Evolutionary conservation across 2,329 filamentous ascomycete species (phyloP).

Genomic region (Fusarium subglutinans): DNA sequence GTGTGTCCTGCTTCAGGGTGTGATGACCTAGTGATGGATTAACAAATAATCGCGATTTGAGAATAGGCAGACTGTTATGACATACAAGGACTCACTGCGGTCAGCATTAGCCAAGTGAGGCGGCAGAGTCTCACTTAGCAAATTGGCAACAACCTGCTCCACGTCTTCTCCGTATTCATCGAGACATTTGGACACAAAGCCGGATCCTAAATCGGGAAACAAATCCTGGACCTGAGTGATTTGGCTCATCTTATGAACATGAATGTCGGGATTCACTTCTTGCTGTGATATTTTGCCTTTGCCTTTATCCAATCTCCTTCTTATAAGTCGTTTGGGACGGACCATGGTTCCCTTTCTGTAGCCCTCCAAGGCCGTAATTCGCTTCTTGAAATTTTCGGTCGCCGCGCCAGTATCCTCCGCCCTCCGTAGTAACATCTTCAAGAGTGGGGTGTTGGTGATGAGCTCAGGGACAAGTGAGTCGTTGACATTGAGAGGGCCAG

Average conservation of each 20-base stretch:
- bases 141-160: constrained; percentile 81
- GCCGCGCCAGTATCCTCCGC: constrained; percentile 60
- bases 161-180: constrained; percentile 81
- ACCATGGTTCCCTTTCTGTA: constrained; percentile 67
- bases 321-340: constrained; percentile 61
- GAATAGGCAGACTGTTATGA: constrained; percentile 19
- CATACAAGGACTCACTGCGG: constrained; percentile 69
- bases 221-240: constrained; percentile 93
- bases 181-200: constrained; percentile 80
- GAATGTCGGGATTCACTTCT: constrained; percentile 61
- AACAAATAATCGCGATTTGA: background rate
- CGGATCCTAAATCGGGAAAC: constrained; percentile 86
- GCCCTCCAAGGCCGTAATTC: constrained; percentile 67
- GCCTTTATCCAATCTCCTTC: constrained; percentile 71
- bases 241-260: constrained; percentile 84
- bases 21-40: constrained; percentile 43
- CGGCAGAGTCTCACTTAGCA: constrained; percentile 82
- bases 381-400: constrained; percentile 65
- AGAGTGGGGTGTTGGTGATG: constrained; percentile 80
- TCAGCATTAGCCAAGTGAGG: constrained; percentile 71
- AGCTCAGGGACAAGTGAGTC: constrained; percentile 83
- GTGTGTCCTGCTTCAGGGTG: constrained; percentile 39
- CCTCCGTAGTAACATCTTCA: constrained; percentile 68
- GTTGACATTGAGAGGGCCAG: constrained; percentile 64
- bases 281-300: constrained; percentile 60